Conservation (phyloP, 2,329 filamentous ascomycete species). For the Fusarium foetens region DNA sequence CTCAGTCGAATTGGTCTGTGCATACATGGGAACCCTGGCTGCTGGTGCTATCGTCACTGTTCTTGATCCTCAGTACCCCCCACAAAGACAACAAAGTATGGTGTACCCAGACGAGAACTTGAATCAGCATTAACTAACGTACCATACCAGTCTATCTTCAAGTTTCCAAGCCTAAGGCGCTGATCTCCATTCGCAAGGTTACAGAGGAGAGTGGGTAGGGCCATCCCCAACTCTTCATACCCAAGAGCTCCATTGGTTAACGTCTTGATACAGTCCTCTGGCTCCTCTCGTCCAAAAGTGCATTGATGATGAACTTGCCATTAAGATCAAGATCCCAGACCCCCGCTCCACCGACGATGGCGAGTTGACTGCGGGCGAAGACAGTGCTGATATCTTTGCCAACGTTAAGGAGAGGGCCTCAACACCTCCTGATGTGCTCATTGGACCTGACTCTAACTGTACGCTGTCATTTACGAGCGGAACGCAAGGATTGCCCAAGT, state of each 20-base stretch:
- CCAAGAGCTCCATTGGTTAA: background rate
- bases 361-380: background rate
- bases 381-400: background rate
- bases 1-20: background rate
- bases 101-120: background rate
- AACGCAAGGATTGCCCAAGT: background rate
- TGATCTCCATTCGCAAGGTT: background rate
- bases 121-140: background rate
- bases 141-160: background rate
- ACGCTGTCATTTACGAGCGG: background rate
- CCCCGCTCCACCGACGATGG: background rate
- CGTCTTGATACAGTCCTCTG: background rate
- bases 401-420: background rate
- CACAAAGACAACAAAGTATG: background rate
- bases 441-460: background rate
- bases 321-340: background rate
- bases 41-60: background rate
- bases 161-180: background rate
- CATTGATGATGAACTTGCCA: background rate
- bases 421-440: background rate
- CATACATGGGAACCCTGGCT: background rate
- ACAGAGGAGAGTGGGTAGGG: background rate
- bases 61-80: conserved; percentile 1
- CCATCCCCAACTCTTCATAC: background rate
- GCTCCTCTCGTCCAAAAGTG: background rate